Evolutionary conservation across 345 rosid genomes (phyloP).

Genomic region (Syzygium aqueum): DNA sequence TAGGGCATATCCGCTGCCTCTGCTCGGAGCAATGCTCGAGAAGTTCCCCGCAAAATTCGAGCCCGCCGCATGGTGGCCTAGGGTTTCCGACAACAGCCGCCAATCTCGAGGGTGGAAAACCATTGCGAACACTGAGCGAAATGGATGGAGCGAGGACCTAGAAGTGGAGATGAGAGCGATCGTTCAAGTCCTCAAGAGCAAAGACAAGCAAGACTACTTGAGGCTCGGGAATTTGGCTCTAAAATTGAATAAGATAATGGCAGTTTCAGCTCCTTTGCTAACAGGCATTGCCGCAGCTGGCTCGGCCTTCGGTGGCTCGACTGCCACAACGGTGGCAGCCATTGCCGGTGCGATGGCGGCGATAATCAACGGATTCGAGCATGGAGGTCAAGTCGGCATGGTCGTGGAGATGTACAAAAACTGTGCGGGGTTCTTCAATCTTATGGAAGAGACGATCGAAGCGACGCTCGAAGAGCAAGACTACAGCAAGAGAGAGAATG

Average conservation of each 20-base stretch:
- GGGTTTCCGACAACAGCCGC: neutral
- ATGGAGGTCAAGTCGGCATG: constrained; percentile 40
- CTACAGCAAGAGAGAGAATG: constrained; percentile 22
- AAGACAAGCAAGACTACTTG: constrained; percentile 25
- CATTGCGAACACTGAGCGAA: neutral
- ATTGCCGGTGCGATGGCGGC: constrained; percentile 18
- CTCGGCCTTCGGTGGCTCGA: constrained; percentile 7
- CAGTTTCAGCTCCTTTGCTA: constrained; percentile 1
- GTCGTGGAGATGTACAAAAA: constrained; percentile 48
- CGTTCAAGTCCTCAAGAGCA: constrained; percentile 10
- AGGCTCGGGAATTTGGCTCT: constrained; percentile 22
- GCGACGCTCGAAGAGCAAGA: constrained; percentile 9
- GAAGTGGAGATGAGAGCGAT: constrained; percentile 26
- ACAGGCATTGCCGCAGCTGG: constrained; percentile 25
- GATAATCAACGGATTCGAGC: constrained; percentile 22
- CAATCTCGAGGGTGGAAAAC: neutral
- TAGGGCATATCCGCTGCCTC: constrained; percentile 33
- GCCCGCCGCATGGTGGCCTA: constrained; percentile 27
- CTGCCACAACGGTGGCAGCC: constrained; percentile 9
- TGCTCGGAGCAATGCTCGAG: constrained; percentile 20
- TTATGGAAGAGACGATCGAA: constrained; percentile 20
- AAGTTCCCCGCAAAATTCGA: constrained; percentile 20
- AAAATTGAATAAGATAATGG: constrained; percentile 28
- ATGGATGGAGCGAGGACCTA: constrained; percentile 21
- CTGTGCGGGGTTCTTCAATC: constrained; percentile 23